A percentile compares a stretch with the other conserved stretches of the same genome.
Conservation (phyloP, 345 rosid species). For the Populus simonii region DNA sequence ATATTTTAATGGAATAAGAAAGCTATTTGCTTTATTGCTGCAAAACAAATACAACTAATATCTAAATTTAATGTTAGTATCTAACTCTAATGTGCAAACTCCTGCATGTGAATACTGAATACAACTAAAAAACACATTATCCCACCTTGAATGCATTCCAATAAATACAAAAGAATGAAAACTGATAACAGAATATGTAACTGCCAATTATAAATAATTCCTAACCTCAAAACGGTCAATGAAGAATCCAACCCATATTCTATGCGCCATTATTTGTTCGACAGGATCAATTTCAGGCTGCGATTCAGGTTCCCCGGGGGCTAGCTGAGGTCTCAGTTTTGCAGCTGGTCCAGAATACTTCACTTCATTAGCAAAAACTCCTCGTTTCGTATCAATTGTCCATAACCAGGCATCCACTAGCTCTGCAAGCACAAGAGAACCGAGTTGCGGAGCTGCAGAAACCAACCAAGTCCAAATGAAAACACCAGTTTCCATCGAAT, state of each 20-base stretch:
- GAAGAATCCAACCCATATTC: constrained; percentile 92
- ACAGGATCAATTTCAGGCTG: constrained; percentile 72
- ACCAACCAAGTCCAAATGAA: constrained; percentile 99
- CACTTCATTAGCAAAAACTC: constrained; percentile 90
- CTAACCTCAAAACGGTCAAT: constrained; percentile 97
- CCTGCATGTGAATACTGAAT: not conserved
- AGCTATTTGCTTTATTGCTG: not conserved
- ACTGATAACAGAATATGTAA: not conserved
- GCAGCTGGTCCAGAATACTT: constrained; percentile 87
- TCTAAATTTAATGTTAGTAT: not conserved
- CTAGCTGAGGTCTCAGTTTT: constrained; percentile 89
- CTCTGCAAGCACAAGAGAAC: constrained; percentile 91
- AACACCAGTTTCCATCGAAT: constrained; percentile 97
- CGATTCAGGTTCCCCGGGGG: constrained; percentile 87
- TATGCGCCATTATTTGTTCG: constrained; percentile 93
- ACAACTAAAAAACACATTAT: not conserved
- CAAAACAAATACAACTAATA: not conserved
- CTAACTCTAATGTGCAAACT: not conserved
- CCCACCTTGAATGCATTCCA: not conserved
- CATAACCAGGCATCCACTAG: constrained; percentile 99
- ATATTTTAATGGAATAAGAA: constrained; percentile 9
- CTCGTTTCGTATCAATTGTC: constrained; percentile 97
- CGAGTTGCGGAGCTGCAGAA: constrained; percentile 94
- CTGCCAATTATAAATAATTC: constrained; percentile 6
- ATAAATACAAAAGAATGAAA: not conserved